Base-by-base conservation (phyloP, 1,139 yeast genomes). In the Suhomyces yuchorum region DNA sequence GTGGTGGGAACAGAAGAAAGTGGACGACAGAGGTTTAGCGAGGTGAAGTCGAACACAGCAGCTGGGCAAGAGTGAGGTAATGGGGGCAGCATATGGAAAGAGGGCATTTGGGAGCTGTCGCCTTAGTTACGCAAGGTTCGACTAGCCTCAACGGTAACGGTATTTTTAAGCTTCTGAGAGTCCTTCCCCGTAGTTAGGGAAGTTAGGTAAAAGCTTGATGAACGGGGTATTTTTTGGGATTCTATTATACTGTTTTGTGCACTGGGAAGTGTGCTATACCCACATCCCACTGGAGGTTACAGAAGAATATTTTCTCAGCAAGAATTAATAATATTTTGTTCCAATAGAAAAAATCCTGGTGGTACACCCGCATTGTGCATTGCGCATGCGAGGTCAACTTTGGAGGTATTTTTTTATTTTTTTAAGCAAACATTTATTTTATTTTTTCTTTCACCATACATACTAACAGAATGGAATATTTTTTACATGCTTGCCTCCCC, bases 401-500 rank as follows among this genome's bases (percentile, higher is more conserved):
- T 4, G 9, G 18, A 14, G 18, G 8, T 30, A 6, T 30, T 7
- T n/a, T 30, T 30, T 14, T 30, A 15, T 30, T 30, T 30, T 30
- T 30, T 14, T 14, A 14, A 14, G 34, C 18, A 14, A 5, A 14
- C 15, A 26, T 18, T 18, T 18, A 11, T 19, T 11, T 43, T 38
- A 33, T 43, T 24, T 24, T 38, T 18, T 30, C 18, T 15, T 30
- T 15, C 18, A 14, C 18, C 18, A 14, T 30, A 23, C 20, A 20
- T 20, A 14, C 30, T 37, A 22, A 37, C 30, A 32, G 35, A 37
- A 44, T 38, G 22, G 40, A 14, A 38, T 44, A 44, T 39, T 44
- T 44, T 44, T 39, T 44, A 39, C 22, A 35, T 9, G 11, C 17
- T 36, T 39, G 20, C 18, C 43, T 39, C 40, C 40, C 47, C 42